Base-by-base conservation (phyloP, 371 early-diverging fungal genomes). In the Lichtheimia hyalospora region DNA sequence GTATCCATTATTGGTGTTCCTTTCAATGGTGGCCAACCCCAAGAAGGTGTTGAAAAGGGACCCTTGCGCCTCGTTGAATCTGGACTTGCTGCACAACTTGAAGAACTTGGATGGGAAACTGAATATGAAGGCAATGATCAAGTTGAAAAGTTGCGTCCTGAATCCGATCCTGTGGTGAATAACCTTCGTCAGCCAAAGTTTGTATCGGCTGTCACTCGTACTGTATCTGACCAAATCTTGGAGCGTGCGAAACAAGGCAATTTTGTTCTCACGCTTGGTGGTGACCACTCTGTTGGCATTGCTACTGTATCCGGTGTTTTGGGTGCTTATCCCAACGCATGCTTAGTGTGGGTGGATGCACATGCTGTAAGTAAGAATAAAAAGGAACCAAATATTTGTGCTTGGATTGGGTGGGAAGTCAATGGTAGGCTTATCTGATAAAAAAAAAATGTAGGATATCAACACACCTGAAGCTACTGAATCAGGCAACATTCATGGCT, bases 321-420 rank as follows among this genome's bases (percentile, higher is more conserved):
- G 27, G 69, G 86, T 21, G 90, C 89, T 25, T 84, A 96, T 75
- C 83, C 85, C 61, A 83, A 96, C 61, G 84, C 97, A 40, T 92
- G 95, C 61, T 88, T 98, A 58, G 82, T 98, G 58, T 98, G 99
- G 99, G 89, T 98, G 20, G 97, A 98, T 72, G 97, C 97, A 18
- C 97, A 98, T 67, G 93, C 95, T 54, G 94, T 93, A 85, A 80
- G 88, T 77, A 39, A 8, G 15, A 14, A 34, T 7, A 49, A n/a
- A 28, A 2, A 23, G 21, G 39, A 42, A 51, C n/a, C n/a, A n/a
- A n/a, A n/a, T n/a, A 8, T 16, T 28, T 14, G 18, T 3, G 10
- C 10, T 6, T 20, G n/a, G 15, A 21, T 20, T 14, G 8, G 21
- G 52, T 10, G 24, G 28, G n/a, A 3, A 34, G 41, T 4, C 8